phyloP scores from a whole-genome alignment of 2,329 filamentous ascomycete genomes.

The Cercospora sesami region DNA sequence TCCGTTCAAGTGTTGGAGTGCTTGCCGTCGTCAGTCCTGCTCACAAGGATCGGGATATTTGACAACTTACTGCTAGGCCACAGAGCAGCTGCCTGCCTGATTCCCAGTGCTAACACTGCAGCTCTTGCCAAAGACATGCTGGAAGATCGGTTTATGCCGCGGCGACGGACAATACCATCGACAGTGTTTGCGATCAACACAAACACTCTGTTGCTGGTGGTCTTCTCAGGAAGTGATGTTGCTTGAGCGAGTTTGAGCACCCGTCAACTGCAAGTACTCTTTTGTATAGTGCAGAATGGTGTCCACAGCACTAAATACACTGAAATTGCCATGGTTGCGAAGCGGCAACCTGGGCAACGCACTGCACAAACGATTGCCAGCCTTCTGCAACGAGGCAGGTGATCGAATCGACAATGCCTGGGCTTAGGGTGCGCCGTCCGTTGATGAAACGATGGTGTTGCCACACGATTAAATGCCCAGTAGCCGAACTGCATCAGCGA shows the following conservation, averaged over 20 bases:
- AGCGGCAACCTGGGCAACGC: neutral
- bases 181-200: neutral
- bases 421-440: neutral
- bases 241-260: neutral
- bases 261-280: neutral
- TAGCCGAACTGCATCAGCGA: neutral
- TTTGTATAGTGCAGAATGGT: neutral
- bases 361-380: neutral
- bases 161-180: neutral
- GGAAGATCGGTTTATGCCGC: neutral
- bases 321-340: constrained; percentile 1
- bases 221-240: neutral
- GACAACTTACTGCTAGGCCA: neutral
- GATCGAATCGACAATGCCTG: neutral
- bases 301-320: neutral
- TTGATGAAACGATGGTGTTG: neutral
- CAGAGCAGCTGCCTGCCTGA: neutral
- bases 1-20: constrained; percentile 3
- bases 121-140: constrained; percentile 1
- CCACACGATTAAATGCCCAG: neutral
- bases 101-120: neutral
- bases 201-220: neutral
- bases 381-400: neutral
- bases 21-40: neutral
- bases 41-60: neutral